Percentiles rank a stretch among this genome's conserved stretches.
These are phyloP conservation scores for Penicillium desertorum DNA, from an alignment of 495 filamentous ascomycete genomes.

Conservation along the genomic window DNA sequence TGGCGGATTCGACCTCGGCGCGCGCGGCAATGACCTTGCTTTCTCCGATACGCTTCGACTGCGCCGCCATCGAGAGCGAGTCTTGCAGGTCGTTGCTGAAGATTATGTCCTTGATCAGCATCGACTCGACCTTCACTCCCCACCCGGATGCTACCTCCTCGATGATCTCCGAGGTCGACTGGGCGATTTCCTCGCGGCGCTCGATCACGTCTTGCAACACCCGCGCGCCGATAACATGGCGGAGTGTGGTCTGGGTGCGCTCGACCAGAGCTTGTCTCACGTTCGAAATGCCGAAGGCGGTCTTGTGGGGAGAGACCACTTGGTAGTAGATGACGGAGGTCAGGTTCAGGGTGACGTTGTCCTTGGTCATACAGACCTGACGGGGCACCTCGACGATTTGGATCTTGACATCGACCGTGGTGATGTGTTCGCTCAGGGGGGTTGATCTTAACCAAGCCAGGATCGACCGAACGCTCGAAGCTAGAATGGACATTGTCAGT, in stretches of 20 bases:
- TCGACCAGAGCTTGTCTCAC: conserved; percentile 93
- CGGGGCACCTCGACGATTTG: conserved; percentile 97
- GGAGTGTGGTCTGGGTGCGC: conserved; percentile 96
- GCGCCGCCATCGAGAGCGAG: conserved; percentile 98
- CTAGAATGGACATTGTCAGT: conserved; percentile 23
- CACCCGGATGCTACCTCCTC: conserved; percentile 91
- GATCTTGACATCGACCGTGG: conserved; percentile 97
- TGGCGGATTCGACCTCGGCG: conserved; percentile 95
- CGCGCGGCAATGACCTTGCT: conserved; percentile 96
- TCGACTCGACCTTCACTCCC: conserved; percentile 95
- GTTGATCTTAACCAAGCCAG: conserved; percentile 96
- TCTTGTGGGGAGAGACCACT: conserved; percentile 91
- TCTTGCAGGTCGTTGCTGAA: conserved; percentile 96
- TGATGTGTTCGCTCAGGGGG: conserved; percentile 87
- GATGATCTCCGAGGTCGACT: conserved; percentile 94
- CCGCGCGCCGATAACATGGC: conserved; percentile 94
- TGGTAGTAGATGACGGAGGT: conserved; percentile 99
- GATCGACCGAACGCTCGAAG: conserved; percentile 95
- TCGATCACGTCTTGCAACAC: conserved; percentile 99
- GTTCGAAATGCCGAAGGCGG: conserved; percentile 95
- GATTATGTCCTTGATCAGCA: conserved; percentile 99
- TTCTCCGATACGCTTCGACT: conserved; percentile 97
- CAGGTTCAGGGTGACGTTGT: conserved; percentile 91
- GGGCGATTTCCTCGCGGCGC: conserved; percentile 94
- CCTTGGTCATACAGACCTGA: conserved; percentile 99